Evolutionary conservation across 768 basidiomycete species (phyloP).

Genomic region (Boletus coccyginus): DNA sequence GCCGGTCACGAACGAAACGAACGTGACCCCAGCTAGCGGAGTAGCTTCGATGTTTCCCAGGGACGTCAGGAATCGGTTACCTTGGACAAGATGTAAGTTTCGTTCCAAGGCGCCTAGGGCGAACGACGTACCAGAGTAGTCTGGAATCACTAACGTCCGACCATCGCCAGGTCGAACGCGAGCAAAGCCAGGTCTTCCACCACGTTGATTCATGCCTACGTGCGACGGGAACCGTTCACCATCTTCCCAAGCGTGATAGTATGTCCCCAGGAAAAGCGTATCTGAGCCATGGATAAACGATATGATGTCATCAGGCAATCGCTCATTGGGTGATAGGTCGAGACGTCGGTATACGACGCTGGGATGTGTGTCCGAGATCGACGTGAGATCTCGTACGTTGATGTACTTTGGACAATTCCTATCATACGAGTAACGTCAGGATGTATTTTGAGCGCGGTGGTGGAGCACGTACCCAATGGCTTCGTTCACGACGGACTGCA

Average conservation of each 20-base stretch:
- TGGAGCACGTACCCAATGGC: slow-evolving; percentile 52
- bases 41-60: slow-evolving; percentile 64
- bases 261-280: slow-evolving; percentile 57
- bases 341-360: slow-evolving; percentile 34
- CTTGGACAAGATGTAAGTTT: slow-evolving; percentile 27
- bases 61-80: slow-evolving; percentile 60
- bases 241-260: slow-evolving; percentile 43
- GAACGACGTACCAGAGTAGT: slow-evolving; percentile 47
- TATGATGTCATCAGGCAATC: slow-evolving; percentile 50
- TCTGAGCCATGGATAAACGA: slow-evolving; percentile 49
- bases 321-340: slow-evolving; percentile 34
- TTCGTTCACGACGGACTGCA: slow-evolving; percentile 44
- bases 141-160: slow-evolving; percentile 56
- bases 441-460: neutral
- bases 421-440: neutral
- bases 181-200: slow-evolving; percentile 58
- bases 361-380: slow-evolving; percentile 40
- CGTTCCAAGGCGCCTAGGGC: neutral
- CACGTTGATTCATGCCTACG: slow-evolving; percentile 66
- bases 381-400: slow-evolving; percentile 49
- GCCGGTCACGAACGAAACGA: slow-evolving; percentile 52
- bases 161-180: slow-evolving; percentile 54
- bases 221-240: slow-evolving; percentile 47
- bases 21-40: slow-evolving; percentile 53
- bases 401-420: slow-evolving; percentile 76